Evolutionary conservation across 2,329 filamentous ascomycete species (phyloP).

Genomic region (Nemania sp.): DNA sequence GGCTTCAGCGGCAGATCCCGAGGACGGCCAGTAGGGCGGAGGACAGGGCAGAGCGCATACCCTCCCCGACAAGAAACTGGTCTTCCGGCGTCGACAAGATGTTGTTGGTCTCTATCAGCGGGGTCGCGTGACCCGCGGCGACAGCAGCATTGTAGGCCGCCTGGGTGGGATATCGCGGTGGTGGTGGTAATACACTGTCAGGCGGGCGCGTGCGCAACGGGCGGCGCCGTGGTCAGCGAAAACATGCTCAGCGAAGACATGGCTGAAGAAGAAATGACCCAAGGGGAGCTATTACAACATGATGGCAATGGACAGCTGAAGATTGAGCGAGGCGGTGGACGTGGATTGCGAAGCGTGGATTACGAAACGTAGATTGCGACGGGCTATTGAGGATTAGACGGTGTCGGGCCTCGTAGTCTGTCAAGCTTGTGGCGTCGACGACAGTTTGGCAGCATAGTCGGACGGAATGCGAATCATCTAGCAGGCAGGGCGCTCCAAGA

Average conservation of each 20-base stretch:
- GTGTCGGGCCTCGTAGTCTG: not conserved
- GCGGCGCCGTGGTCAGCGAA: slow-evolving; percentile 25
- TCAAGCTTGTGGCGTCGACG: not conserved
- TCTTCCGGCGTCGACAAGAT: slow-evolving; percentile 82
- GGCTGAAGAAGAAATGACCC: not conserved
- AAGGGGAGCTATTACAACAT: slow-evolving; percentile 38
- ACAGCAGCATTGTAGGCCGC: slow-evolving; percentile 74
- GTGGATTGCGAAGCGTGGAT: not conserved
- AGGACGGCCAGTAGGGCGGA: not conserved
- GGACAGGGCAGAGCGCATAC: slow-evolving; percentile 47
- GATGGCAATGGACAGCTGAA: slow-evolving; percentile 7
- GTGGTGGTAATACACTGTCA: slow-evolving; percentile 79
- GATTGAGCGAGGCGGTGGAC: not conserved
- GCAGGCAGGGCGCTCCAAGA: too few species aligned
- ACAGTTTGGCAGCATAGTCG: not conserved
- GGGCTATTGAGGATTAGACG: not conserved
- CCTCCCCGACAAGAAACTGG: slow-evolving; percentile 92
- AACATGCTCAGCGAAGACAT: slow-evolving; percentile 18
- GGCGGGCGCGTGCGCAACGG: slow-evolving; percentile 15
- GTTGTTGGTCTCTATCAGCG: slow-evolving; percentile 94
- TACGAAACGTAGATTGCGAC: not conserved
- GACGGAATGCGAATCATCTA: not conserved
- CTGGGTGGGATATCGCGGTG: slow-evolving; percentile 78
- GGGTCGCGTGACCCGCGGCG: slow-evolving; percentile 68
- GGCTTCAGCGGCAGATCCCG: slow-evolving; percentile 25